Base-by-base conservation (phyloP, 2,329 filamentous ascomycete species). In the Phaeomoniella chlamydospora region DNA sequence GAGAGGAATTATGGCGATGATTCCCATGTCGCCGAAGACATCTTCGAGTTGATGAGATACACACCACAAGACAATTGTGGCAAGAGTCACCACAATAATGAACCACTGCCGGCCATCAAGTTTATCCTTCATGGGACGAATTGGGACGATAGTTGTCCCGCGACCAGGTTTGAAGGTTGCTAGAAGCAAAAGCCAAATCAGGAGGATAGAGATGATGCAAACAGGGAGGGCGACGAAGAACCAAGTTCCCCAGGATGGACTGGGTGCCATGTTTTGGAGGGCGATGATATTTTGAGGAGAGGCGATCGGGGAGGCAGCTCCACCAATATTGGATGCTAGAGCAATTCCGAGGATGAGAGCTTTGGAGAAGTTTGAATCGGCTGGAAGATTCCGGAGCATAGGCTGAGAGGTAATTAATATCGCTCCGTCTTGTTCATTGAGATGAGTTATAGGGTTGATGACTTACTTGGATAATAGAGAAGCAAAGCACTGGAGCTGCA, bases 231-330 rank as follows among this genome's bases (percentile, higher is more conserved):
- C 77, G 47, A 98, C 76, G 60, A 96, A 94, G 66, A 98, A 96
- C 90, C 90, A 98, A 40, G 84, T 74, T 14, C 84, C 80, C 90
- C 90, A 98, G 11, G 83, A 86, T 5, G 90, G 87, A 39, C 80
- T 74, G 0, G 88, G 88, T 38, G 77, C 67, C 90, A 98, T 98
- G 61, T 94, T 93, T 49, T 92, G 81, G 40, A 98, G 70, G 1
- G 92, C 90, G 39, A 98, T 90, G 34, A 98, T 84, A 51, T 98
- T 98, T 54, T 98, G 90, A 0, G 92, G 90, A 3, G 86, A 94
- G 4, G 92, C 90, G 48, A 98, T 98, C 1, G 90, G 90, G 1
- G 87, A 94, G 1, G 94, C 82, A 60, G 93, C 93, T 39, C 90
- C 90, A 40, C 90, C 90, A 39, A 98, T 85, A 55, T 98, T 98